Evolutionary conservation across 768 basidiomycete genomes (phyloP), one percentile per base, ranked within the genome.

Genomic region (Sarcomyxa edulis): DNA sequence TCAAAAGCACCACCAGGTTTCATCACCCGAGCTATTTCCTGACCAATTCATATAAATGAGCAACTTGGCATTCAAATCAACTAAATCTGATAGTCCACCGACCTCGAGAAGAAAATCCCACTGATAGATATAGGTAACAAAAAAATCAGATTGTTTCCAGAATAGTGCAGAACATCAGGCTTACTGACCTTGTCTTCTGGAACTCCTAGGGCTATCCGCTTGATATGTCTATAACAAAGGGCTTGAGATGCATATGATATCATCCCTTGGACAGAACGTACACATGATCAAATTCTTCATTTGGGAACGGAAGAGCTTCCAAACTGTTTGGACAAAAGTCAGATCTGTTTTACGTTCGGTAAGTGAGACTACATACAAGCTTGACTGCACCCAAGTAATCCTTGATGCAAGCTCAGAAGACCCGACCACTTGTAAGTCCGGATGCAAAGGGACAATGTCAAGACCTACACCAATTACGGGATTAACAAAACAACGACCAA

Each of bases 231-330:
- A 46, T 37, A 37, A 22, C 39, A 43, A 36, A 27, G 35, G 34
- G 24, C 38, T 46, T 30, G 43, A 20, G 15, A 32, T 26, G 31
- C 34, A 22, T 34, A 27, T 21, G 36, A 29, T 29, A 36, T n/a
- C n/a, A n/a, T n/a, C 34, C 34, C 16, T 19, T 7, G 23, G 16
- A 8, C 18, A 20, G 2, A 14, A 61, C 81, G 52, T 59, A 85
- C 81, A 87, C 79, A 54, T 74, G 85, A 53, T 88, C 85, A 51
- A 88, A 88, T 51, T 85, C 78, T 22, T 78, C 79, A 45, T 78
- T 68, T 6, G 69, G 69, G 52, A 88, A 88, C 0, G 85, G 84
- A 37, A 88, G 69, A 0, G 66, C 65, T 39, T 85, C 80, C 18
- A 88, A 62, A 54, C 84, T 85, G 44, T n/a, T n/a, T n/a, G n/a